Percentiles rank a stretch among this genome's conserved stretches.
Evolutionary conservation across 2,329 filamentous ascomycete species (phyloP).

Genomic region (Colletotrichum sp.): DNA sequence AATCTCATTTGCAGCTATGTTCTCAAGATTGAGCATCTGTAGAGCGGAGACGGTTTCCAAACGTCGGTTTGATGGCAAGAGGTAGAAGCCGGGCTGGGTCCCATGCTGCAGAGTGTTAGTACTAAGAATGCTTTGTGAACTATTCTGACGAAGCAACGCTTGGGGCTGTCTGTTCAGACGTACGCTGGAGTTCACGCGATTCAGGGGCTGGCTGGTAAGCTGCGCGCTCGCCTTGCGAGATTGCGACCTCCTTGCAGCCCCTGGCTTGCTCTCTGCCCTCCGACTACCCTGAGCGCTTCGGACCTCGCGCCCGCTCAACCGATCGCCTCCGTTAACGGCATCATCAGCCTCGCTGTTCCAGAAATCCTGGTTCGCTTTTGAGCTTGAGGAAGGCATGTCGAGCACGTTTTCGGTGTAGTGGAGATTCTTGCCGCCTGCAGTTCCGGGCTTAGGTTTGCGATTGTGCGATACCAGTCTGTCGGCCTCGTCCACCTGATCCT

Average conservation of each 20-base stretch:
- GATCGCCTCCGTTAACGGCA: constrained; percentile 50
- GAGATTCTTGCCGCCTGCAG: constrained; percentile 84
- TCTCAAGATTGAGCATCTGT: constrained; percentile 92
- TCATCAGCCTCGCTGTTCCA: constrained; percentile 82
- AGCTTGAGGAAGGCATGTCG: constrained; percentile 55
- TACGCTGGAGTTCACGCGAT: constrained; percentile 54
- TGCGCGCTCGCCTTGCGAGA: constrained; percentile 60
- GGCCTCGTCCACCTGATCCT: constrained; percentile 87
- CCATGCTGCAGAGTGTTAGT: constrained; percentile 33
- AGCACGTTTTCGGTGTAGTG: constrained; percentile 93
- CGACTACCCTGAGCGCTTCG: constrained; percentile 56
- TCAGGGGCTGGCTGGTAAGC: constrained; percentile 43
- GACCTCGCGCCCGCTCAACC: constrained; percentile 53
- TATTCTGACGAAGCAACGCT: constrained; percentile 17
- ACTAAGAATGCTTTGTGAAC: constrained; percentile 1
- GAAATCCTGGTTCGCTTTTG: constrained; percentile 54
- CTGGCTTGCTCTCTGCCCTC: constrained; percentile 58
- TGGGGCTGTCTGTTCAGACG: constrained; percentile 29
- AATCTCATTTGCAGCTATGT: constrained; percentile 85
- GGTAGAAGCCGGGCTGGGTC: constrained; percentile 54
- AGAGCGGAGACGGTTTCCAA: constrained; percentile 72
- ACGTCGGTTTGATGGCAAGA: constrained; percentile 59
- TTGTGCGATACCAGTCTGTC: constrained; percentile 93
- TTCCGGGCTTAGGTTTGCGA: constrained; percentile 70
- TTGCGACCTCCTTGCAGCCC: constrained; percentile 54